These are phyloP conservation scores for Rhynchospora tenuis DNA, from an alignment of 176 grass and related monocot genomes.

Conservation along the genomic window DNA sequence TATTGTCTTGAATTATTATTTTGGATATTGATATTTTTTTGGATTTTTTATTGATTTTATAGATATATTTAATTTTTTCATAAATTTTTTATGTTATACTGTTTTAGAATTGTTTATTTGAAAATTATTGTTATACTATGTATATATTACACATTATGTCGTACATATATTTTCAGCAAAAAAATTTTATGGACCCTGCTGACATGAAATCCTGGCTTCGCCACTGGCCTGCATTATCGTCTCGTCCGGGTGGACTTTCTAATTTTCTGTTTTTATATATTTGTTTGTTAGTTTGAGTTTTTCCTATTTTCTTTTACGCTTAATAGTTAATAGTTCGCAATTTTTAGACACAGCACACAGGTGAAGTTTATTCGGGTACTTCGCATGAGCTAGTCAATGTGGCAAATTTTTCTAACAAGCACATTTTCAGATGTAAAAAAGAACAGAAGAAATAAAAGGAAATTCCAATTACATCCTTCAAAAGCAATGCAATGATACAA, in stretches of 20 bases:
- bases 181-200: no score
- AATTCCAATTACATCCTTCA: background rate
- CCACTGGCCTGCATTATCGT: background rate
- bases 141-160: no score
- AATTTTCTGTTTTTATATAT: background rate
- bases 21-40: no score
- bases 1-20: no score
- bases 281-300: background rate
- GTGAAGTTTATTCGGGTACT: background rate
- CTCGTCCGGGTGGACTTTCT: background rate
- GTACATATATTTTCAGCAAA: no score
- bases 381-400: background rate
- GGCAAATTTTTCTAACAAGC: background rate
- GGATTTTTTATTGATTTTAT: no score
- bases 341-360: background rate
- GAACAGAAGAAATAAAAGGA: background rate
- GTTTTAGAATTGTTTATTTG: no score
- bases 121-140: no score
- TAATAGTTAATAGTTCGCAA: background rate
- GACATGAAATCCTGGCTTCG: no score
- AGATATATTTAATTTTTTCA: no score
- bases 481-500: constrained; percentile 2
- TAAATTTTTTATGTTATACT: no score
- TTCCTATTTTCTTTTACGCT: background rate
- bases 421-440: background rate